Evolutionary conservation across 2,329 filamentous ascomycete genomes (phyloP), one percentile per base, ranked within the genome.

Genomic region (Pseudogymnoascus sp.): DNA sequence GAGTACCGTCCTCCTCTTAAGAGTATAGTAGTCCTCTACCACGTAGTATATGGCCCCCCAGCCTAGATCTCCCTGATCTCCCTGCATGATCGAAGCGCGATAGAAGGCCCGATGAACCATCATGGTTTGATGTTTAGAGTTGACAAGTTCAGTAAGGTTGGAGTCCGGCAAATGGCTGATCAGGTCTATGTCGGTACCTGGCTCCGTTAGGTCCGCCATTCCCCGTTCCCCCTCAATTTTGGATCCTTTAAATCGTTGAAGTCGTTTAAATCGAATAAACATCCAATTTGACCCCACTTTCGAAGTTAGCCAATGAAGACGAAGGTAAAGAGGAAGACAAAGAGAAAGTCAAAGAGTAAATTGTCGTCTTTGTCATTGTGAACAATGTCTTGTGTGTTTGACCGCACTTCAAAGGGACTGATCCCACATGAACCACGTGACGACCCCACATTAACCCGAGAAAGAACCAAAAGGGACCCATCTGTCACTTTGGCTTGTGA

Each of bases 81-180:
- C 6, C 11, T 57, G 50, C 50, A 57, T 57, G 50, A 33, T 33
- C 9, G 50, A 57, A 57, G 50, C 17, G 26, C 28, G 50, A 57
- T 57, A 57, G 50, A 57, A 57, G 50, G 50, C 28, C 50, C 50
- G 50, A 57, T 57, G 50, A 33, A 33, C 26, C 26, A 11, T 57
- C n/a, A 19, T 33, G 28, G 50, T 33, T 57, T 57, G n/a, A 57
- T 57, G 50, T 57, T 57, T 57, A 57, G 50, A 57, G 50, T 57
- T 57, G 50, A 57, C 50, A 57, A 57, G 50, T 57, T 57, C 50
- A 57, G 50, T 57, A 33, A 57, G 50, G 28, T 21, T 21, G 50
- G 50, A 19, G 50, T 57, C 50, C 50, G 50, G 50, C 50, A 57
- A 57, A 57, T 57, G 50, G 50, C 50, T 19, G 50, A 57, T 57